Evolutionary conservation across 2,329 filamentous ascomycete genomes (phyloP), one percentile per base, ranked within the genome.

Genomic region (Lecanicillium sp.): DNA sequence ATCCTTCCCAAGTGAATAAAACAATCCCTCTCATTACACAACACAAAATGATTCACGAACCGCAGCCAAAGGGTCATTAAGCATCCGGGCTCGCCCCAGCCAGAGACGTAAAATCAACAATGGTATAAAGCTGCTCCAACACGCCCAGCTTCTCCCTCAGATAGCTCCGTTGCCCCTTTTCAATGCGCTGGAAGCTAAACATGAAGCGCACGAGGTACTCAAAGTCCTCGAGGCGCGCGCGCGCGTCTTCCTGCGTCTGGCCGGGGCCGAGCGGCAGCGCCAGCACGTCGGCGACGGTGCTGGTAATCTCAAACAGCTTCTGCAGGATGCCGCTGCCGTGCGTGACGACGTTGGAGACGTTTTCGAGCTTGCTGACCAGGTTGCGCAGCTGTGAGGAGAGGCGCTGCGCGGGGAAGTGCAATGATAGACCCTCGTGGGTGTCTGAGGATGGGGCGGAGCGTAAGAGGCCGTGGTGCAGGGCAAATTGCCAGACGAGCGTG

Each of bases 241-340:
- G 57, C 3, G 65, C 66, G 20, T 72, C 69, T 29, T 68, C 61
- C 4, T 66, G 53, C 8, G 49, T 51, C 39, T 56, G 36, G 17
- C 46, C 44, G 0, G 65, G 62, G 1, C 61, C 62, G 6, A 64
- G 60, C 0, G 70, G 68, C 12, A 76, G 57, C 32, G 72, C 69
- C 17, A 77, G 62, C 2, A 79, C 74, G 45, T 78, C 74, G 8
- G 73, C 72, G 33, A 78, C 72, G 2, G 72, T 77, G 49, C 72
- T 74, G 0, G 72, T 71, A 44, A 79, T 74, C 48, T 79, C 74
- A 40, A 79, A 75, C 4, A 79, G 59, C 50, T 79, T 79, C 44
- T 74, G 68, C 37, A 77, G 58, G 39, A 79, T 73, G 17, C 70
- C 70, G 28, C 64, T 71, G 7, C 74, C 74, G 46, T 79, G 72